phyloP scores from a whole-genome alignment of 2,329 filamentous ascomycete genomes.

The Curvularia hawaiiensis region DNA sequence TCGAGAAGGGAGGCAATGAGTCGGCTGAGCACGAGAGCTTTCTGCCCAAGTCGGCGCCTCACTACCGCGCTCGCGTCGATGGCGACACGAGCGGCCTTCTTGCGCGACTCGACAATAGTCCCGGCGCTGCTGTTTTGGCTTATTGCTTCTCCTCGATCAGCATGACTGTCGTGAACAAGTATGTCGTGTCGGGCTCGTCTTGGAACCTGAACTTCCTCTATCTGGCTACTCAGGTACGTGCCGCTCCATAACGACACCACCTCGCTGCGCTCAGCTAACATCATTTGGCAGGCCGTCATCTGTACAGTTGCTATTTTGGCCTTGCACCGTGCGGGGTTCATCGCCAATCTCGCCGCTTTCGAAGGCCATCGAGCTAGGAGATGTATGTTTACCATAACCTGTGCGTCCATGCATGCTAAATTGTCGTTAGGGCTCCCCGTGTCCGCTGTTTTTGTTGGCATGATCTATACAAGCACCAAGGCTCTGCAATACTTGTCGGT shows the following conservation, averaged over 20 bases:
- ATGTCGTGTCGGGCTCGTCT: slow-evolving; percentile 84
- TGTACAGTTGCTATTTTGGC: slow-evolving; percentile 82
- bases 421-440: slow-evolving; percentile 86
- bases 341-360: slow-evolving; percentile 77
- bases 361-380: slow-evolving; percentile 87
- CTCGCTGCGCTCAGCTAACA: background rate
- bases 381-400: slow-evolving; percentile 64
- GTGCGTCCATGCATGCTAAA: background rate
- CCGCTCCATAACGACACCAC: background rate
- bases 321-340: slow-evolving; percentile 80
- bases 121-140: slow-evolving; percentile 77
- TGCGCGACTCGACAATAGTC: slow-evolving; percentile 62
- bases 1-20: background rate
- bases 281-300: slow-evolving; percentile 71
- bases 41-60: background rate
- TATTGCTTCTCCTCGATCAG: slow-evolving; percentile 95
- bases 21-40: background rate
- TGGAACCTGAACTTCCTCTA: slow-evolving; percentile 99
- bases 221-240: slow-evolving; percentile 82
- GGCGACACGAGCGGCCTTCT: background rate
- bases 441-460: slow-evolving; percentile 91
- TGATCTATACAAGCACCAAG: slow-evolving; percentile 98
- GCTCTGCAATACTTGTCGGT: slow-evolving; percentile 96
- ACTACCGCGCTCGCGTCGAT: background rate
- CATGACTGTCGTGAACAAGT: slow-evolving; percentile 99